Base-by-base conservation (phyloP, 768 basidiomycete species). In the Favolaschia claudopus region DNA sequence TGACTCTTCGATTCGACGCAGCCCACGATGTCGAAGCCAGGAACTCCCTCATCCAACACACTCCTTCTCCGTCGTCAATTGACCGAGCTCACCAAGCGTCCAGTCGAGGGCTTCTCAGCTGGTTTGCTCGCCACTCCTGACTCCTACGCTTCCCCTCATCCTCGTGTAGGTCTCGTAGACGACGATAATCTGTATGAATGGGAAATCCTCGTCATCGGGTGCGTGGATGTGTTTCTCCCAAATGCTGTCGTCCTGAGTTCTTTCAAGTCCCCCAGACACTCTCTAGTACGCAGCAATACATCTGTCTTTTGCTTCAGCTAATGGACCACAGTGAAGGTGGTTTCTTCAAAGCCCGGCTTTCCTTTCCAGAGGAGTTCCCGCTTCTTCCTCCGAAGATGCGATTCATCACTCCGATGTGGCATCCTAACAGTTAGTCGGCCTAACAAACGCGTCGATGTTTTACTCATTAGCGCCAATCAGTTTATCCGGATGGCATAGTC, bases 121-220 rank as follows among this genome's bases (percentile, higher is more conserved):
- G 92, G 92, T 91, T 69, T 66, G 79, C 54, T 48, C 7, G 36
- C 63, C 24, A 32, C 67, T 61, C 62, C 65, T 48, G 63, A 56
- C 58, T 65, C 39, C 61, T 68, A 70, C 72, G 73, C 65, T 57
- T 47, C 28, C 48, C 51, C 52, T 62, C 67, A 70, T 60, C 71
- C 69, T 47, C 56, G 45, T 47, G 68, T 69, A 88, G 96, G 96
- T 36, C 87, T 99, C 52, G 95, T 95, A 42, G 95, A 99, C 72
- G 96, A 98, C 58, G 84, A 88, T 75, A 96, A 98, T 77, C 78
- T 98, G 13, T 93, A 91, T 57, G 96, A 98, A 78, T 99, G 97
- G 97, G 95, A 97, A 66, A 84, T 98, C 69, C 81, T 97, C 71
- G 89, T 97, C 65, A 96, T 96, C 70, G 94, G 95, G 94, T 96